Percentiles rank a stretch among this genome's conserved stretches.
Evolutionary conservation across 768 basidiomycete species (phyloP).

Genomic region (Suillus sp.): DNA sequence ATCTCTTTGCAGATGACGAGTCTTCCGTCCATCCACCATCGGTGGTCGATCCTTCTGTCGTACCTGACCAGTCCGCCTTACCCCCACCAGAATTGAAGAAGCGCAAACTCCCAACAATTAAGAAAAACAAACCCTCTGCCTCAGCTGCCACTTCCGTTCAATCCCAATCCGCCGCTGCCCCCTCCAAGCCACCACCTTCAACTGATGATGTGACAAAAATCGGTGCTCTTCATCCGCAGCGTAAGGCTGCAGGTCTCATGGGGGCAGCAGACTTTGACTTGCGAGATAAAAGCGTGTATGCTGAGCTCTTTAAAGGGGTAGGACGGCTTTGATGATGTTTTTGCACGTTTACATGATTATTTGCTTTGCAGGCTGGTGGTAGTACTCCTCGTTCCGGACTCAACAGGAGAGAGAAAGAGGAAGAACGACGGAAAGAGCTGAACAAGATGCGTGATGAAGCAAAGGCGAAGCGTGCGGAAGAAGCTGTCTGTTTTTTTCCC

Average conservation of each 20-base stretch:
- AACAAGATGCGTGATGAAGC: constrained; percentile 73
- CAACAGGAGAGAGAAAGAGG: constrained; percentile 50
- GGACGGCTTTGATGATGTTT: constrained; percentile 19
- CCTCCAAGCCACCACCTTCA: constrained; percentile 25
- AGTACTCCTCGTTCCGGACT: constrained; percentile 47
- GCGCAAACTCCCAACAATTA: constrained; percentile 67
- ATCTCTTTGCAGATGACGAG: constrained; percentile 38
- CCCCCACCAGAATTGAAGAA: constrained; percentile 45
- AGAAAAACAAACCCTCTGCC: constrained; percentile 55
- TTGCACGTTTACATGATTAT: constrained; percentile 7
- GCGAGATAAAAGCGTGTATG: constrained; percentile 62
- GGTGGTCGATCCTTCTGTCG: constrained; percentile 19
- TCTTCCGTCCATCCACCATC: not conserved
- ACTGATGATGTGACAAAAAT: constrained; percentile 31
- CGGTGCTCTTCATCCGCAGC: constrained; percentile 28
- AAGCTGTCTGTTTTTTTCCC: constrained; percentile 47
- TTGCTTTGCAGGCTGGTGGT: constrained; percentile 40
- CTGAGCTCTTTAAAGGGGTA: constrained; percentile 61
- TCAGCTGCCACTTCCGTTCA: constrained; percentile 28
- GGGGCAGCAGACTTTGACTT: constrained; percentile 63
- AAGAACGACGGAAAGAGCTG: constrained; percentile 68
- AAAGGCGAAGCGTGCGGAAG: constrained; percentile 53
- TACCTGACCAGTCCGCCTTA: constrained; percentile 27
- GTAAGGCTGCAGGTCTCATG: constrained; percentile 45
- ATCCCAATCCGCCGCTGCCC: constrained; percentile 22